phyloP scores from a whole-genome alignment of 2,329 filamentous ascomycete genomes.

The Microdochium nivale region DNA sequence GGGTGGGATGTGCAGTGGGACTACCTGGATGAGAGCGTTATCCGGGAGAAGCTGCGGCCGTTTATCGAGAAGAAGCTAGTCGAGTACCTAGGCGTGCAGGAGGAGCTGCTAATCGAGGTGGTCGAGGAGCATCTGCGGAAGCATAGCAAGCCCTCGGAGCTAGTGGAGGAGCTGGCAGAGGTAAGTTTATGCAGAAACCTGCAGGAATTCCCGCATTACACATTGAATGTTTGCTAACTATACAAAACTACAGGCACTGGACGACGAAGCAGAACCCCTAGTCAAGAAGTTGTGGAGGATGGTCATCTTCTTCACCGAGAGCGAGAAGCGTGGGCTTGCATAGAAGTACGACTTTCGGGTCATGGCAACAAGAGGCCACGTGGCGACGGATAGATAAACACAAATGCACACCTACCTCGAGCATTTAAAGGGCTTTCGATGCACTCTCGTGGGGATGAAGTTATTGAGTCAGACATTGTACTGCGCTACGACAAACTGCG shows the following conservation, averaged over 20 bases:
- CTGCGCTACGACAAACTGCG: no score
- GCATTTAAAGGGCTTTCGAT: no score
- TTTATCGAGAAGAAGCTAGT: conserved; percentile 99
- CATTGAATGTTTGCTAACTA: conserved; percentile 16
- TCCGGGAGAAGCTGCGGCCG: conserved; percentile 79
- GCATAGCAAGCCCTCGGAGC: conserved; percentile 63
- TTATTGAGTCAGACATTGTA: no score
- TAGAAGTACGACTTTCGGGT: conserved; percentile 22
- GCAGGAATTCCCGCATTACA: no score
- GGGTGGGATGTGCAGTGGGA: conserved; percentile 92
- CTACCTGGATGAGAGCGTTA: conserved; percentile 70
- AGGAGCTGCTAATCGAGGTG: conserved; percentile 89
- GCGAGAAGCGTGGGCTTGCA: conserved; percentile 78
- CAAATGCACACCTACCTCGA: no score
- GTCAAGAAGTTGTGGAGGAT: conserved; percentile 98
- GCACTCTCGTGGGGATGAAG: no score
- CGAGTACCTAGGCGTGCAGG: conserved; percentile 91
- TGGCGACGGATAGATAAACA: no score
- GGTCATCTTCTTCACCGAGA: conserved; percentile 96
- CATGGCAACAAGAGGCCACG: no score
- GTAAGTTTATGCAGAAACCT: no score
- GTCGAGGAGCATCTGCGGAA: conserved; percentile 80
- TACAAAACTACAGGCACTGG: conserved; percentile 54
- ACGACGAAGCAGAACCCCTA: conserved; percentile 88
- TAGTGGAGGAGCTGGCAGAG: conserved; percentile 79